phyloP scores from a whole-genome alignment of 1,139 yeast species.

The Scheffersomyces insectosa region DNA sequence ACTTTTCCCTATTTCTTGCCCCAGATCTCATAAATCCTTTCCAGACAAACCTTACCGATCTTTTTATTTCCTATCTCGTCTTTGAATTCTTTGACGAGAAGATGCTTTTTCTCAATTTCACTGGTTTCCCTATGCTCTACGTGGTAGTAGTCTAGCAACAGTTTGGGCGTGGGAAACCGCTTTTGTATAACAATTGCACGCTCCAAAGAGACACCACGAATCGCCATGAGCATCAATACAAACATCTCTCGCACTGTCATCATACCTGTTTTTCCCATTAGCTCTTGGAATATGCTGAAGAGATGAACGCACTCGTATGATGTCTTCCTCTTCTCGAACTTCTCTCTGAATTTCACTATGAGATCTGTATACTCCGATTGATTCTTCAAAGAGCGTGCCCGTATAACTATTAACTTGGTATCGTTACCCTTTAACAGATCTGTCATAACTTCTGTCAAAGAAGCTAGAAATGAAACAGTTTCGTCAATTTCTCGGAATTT shows the following conservation, averaged over 20 bases:
- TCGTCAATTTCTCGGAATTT: constrained; percentile 74
- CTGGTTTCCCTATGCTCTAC: constrained; percentile 13
- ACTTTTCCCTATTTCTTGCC: constrained; percentile 27
- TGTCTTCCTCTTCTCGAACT: constrained; percentile 34
- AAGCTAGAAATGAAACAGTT: constrained; percentile 64
- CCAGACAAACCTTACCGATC: constrained; percentile 60
- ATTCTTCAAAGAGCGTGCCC: constrained; percentile 49
- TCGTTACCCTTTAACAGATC: constrained; percentile 30
- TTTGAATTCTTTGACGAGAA: constrained; percentile 47
- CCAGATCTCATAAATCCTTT: constrained; percentile 63
- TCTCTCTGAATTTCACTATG: constrained; percentile 40
- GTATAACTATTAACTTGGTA: constrained; percentile 44
- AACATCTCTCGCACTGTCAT: constrained; percentile 77
- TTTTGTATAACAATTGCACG: constrained; percentile 79
- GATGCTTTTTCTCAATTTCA: constrained; percentile 32
- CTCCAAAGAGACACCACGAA: constrained; percentile 79
- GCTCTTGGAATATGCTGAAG: constrained; percentile 64
- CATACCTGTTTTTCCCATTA: constrained; percentile 70
- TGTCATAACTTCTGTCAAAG: constrained; percentile 54
- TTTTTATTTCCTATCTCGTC: constrained; percentile 61
- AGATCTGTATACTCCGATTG: constrained; percentile 53
- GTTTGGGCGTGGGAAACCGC: constrained; percentile 62
- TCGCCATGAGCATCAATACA: constrained; percentile 72
- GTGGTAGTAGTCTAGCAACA: constrained; percentile 41
- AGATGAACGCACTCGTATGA: constrained; percentile 59